phyloP scores from a whole-genome alignment of 208 protist species.

The Endotrypanum monterogeii region DNA sequence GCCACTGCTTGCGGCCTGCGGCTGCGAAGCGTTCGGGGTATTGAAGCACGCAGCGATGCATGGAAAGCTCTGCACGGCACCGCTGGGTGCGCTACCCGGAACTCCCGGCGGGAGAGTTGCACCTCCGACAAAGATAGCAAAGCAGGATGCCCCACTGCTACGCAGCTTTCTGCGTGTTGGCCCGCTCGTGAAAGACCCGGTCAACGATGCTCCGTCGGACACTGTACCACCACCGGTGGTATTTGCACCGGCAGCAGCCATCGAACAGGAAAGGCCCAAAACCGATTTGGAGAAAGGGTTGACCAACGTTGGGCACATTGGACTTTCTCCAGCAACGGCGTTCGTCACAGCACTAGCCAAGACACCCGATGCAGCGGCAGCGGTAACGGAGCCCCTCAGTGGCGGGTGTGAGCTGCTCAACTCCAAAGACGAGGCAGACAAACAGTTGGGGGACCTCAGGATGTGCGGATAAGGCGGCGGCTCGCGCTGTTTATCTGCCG shows the following conservation, averaged over 20 bases:
- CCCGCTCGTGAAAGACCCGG: conserved; percentile 12
- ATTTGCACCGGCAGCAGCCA: background rate
- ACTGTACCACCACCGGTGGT: background rate
- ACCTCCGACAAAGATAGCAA: conserved; percentile 37
- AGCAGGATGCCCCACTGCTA: conserved; percentile 33
- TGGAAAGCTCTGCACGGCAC: conserved; percentile 6
- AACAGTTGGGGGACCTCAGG: conserved; percentile 4
- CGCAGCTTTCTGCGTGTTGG: conserved; percentile 16
- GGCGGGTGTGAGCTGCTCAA: background rate
- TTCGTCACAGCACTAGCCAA: background rate
- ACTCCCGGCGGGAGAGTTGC: conserved; percentile 10
- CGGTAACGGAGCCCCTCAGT: background rate
- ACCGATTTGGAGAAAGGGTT: conserved; percentile 33
- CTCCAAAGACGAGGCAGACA: conserved; percentile 14
- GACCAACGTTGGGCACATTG: conserved; percentile 13
- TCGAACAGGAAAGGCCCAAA: background rate
- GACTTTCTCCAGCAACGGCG: conserved; percentile 1
- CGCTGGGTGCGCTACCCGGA: background rate
- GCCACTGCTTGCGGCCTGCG: background rate
- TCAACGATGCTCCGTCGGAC: conserved; percentile 12
- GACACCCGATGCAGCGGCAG: background rate
- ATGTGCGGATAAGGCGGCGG: background rate
- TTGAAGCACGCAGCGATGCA: conserved; percentile 43
- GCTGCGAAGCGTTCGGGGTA: background rate
- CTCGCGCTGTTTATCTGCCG: background rate